Evolutionary conservation across 441 rosid genomes (phyloP).

Genomic region (Gossypium davidsonii): DNA sequence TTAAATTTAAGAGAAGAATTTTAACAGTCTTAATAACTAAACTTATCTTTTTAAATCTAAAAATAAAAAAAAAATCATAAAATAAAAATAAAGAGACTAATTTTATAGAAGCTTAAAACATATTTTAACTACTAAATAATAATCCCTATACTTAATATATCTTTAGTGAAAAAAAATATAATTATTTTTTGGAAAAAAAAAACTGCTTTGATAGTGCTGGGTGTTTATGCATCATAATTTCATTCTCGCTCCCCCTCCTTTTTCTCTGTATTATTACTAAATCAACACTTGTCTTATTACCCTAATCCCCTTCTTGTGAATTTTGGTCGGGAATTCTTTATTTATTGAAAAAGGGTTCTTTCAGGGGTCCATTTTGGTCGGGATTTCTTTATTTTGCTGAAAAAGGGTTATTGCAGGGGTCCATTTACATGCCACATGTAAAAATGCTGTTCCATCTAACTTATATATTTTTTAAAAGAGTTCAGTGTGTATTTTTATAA

Average conservation of each 20-base stretch:
- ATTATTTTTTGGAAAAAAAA: too few relatives aligned
- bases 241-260: not conserved
- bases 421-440: constrained; percentile 31
- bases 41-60: too few relatives aligned
- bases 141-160: not conserved
- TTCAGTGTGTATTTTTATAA: not conserved
- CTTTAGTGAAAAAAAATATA: not conserved
- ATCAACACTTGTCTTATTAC: not conserved
- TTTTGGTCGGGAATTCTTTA: constrained; percentile 35
- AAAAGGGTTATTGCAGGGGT: not conserved
- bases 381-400: constrained; percentile 22
- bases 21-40: too few relatives aligned
- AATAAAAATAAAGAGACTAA: too few relatives aligned
- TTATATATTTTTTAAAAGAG: not conserved
- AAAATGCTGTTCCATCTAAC: constrained; percentile 9
- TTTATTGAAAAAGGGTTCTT: not conserved
- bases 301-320: not conserved
- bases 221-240: constrained; percentile 22
- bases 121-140: too few relatives aligned
- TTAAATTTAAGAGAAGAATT: too few relatives aligned
- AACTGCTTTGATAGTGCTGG: too few relatives aligned
- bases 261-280: not conserved
- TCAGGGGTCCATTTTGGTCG: constrained; percentile 29
- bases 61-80: too few relatives aligned
- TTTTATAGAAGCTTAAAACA: too few relatives aligned